Evolutionary conservation across 164 flowering plant species (phyloP).

Genomic region (Magnolia changhungtana): DNA sequence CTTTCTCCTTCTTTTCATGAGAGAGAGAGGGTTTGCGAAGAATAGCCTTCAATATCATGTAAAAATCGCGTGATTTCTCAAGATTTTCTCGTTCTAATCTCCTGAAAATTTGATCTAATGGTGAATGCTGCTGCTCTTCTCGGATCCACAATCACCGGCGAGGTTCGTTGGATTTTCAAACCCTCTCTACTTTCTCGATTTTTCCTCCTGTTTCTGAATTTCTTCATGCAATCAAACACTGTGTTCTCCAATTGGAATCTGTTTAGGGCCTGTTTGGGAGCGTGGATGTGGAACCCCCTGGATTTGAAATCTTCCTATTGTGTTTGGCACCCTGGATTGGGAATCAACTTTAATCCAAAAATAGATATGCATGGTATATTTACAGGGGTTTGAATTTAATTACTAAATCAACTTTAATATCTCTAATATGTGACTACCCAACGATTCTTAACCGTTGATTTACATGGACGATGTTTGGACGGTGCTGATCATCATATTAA

Average conservation of each 20-base stretch:
- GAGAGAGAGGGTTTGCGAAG: too few species aligned
- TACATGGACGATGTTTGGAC: too few species aligned
- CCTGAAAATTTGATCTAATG: background rate
- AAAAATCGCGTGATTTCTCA: too few species aligned
- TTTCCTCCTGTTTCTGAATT: background rate
- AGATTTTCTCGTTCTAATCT: background rate
- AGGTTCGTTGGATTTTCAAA: background rate
- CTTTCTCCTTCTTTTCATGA: background rate
- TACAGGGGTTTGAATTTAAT: too few species aligned
- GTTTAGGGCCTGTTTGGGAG: background rate
- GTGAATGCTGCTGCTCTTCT: background rate
- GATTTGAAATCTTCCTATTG: background rate
- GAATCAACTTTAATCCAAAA: too few species aligned
- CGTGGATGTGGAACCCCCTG: background rate
- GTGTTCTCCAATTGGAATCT: background rate
- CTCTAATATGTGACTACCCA: too few species aligned
- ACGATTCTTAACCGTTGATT: too few species aligned
- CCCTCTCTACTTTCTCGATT: background rate
- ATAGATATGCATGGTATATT: too few species aligned
- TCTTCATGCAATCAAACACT: background rate
- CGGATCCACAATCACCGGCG: slow-evolving; percentile 1
- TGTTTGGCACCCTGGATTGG: too few species aligned
- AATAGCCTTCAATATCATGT: too few species aligned
- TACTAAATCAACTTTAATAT: too few species aligned
- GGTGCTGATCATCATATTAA: too few species aligned